Evolutionary conservation across 257 asterid genomes (phyloP), one percentile per base, ranked within the genome.

Genomic region (Haberlea rhodopensis): DNA sequence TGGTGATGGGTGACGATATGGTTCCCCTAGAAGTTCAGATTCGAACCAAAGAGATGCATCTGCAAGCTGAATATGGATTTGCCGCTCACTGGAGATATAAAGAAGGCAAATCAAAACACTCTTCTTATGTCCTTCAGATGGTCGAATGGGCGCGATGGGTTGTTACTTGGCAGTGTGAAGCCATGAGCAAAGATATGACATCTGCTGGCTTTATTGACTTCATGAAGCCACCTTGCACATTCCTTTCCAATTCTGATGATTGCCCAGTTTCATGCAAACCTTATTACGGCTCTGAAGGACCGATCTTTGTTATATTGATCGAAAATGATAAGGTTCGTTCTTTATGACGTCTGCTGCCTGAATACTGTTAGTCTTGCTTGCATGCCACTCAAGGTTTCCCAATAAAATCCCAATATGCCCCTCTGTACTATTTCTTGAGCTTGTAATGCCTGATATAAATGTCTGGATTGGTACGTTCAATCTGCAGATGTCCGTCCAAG

Each of bases 81-180:
- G 97, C 97, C 2, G 97, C 97, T 19, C 99, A 92, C 64, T 92
- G 99, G 99, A 82, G 95, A 71, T 92, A 92, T 78, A 92, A 92
- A 68, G 99, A 92, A 82, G 96, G 97, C 62, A 10, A 29, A 5
- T 29, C 37, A 29, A 29, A 6, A 2, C 37, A 29, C 37, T 29
- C 37, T 4, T 29, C 37, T 29, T 6, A 29, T 37, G n/a, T 48
- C 56, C 25, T 67, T 70, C 96, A 94, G 77, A 94, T 94, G 99
- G 99, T 94, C 46, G 97, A 94, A 81, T 94, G 99, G 99, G 99
- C 95, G 8, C 95, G 99, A 16, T 94, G 97, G 99, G 94, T 90
- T 22, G 73, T 94, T 46, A 75, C 91, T 60, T 90, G 99, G 97
- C 99, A 90, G 78, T 94, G 99, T 31, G 95, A 94, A 84, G 77